Percentiles rank a stretch among this genome's conserved stretches.
Conservation (phyloP, 1,284 basidiomycete genomes). For the Rhodotorula glutinis region DNA sequence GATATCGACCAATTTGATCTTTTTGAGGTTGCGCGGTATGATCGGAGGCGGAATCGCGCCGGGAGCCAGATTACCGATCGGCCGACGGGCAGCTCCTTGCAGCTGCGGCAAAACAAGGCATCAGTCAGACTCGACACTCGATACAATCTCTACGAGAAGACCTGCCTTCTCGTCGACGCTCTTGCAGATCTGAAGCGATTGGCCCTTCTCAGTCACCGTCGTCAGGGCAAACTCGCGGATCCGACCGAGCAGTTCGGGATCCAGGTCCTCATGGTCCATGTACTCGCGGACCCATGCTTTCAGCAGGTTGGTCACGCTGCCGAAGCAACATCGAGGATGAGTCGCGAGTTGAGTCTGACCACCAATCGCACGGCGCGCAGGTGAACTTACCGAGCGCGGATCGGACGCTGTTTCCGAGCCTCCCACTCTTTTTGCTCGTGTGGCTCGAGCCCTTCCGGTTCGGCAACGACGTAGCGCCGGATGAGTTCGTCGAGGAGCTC, state of each 20-base stretch:
- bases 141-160: too few relatives aligned
- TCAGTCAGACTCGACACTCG: too few relatives aligned
- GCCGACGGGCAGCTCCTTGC: constrained; percentile 40
- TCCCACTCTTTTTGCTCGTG: constrained; percentile 76
- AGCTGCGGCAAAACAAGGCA: constrained; percentile 22
- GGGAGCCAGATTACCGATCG: constrained; percentile 43
- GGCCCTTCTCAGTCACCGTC: constrained; percentile 45
- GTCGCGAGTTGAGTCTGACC: constrained; percentile 40
- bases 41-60: constrained; percentile 64
- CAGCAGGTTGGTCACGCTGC: constrained; percentile 49
- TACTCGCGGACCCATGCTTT: constrained; percentile 51
- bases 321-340: neutral
- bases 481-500: constrained; percentile 83
- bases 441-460: constrained; percentile 66
- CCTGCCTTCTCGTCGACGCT: constrained; percentile 48
- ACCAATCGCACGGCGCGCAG: too few relatives aligned
- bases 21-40: constrained; percentile 68
- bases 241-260: constrained; percentile 42
- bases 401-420: constrained; percentile 81
- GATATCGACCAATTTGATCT: constrained; percentile 78
- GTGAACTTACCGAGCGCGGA: constrained; percentile 74
- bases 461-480: constrained; percentile 73
- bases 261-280: constrained; percentile 48
- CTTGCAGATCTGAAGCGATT: constrained; percentile 46
- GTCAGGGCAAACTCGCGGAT: constrained; percentile 47